These are phyloP conservation scores for Nymphaea colorata DNA, from an alignment of 164 flowering plant species.

Conservation along the genomic window DNA sequence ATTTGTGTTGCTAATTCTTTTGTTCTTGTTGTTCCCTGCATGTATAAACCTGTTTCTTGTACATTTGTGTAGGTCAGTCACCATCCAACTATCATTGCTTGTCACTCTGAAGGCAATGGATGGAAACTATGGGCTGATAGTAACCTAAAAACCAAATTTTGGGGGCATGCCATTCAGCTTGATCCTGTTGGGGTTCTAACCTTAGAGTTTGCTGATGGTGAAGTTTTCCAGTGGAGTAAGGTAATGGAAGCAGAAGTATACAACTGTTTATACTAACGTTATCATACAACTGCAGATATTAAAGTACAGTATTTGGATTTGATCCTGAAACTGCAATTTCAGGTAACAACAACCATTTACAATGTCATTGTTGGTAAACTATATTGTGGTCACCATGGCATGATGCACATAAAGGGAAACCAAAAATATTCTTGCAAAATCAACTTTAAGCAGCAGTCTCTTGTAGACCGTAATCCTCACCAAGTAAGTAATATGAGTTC, in stretches of 20 bases:
- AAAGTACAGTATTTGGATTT: neutral
- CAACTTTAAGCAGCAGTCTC: constrained; percentile 78
- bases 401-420: constrained; percentile 71
- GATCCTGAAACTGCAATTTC: neutral
- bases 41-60: neutral
- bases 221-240: constrained; percentile 94
- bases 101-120: constrained; percentile 95
- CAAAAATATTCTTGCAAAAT: constrained; percentile 68
- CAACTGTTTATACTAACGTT: neutral
- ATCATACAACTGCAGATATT: neutral
- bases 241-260: constrained; percentile 16
- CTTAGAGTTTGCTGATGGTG: constrained; percentile 93
- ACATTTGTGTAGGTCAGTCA: constrained; percentile 75
- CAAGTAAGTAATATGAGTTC: constrained; percentile 37
- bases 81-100: constrained; percentile 90
- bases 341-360: constrained; percentile 82
- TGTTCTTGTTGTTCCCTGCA: too few species aligned
- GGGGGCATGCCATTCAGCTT: constrained; percentile 94
- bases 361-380: constrained; percentile 87
- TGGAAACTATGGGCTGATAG: constrained; percentile 97
- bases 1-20: too few species aligned
- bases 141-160: constrained; percentile 69
- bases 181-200: constrained; percentile 83
- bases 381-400: constrained; percentile 88
- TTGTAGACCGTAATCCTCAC: constrained; percentile 81